Evolutionary conservation across 208 protist species (phyloP).

Genomic region (Phytomonas francai): DNA sequence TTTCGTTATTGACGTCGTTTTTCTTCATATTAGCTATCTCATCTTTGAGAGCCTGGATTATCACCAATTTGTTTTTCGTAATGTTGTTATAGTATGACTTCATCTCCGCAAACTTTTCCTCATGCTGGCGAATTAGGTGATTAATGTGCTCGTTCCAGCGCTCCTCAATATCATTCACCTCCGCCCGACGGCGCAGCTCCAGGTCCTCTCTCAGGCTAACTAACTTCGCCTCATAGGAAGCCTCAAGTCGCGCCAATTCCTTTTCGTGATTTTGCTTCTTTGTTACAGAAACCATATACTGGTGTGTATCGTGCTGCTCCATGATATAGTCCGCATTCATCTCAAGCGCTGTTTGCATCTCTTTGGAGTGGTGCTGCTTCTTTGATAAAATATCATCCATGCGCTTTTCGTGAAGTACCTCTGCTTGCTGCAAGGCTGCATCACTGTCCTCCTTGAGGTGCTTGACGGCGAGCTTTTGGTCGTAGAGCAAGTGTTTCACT

Average conservation of each 20-base stretch:
- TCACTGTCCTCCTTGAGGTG: conserved; percentile 87
- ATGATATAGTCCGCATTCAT: conserved; percentile 74
- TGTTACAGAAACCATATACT: conserved; percentile 82
- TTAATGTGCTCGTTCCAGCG: conserved; percentile 95
- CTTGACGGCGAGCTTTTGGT: conserved; percentile 90
- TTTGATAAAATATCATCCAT: conserved; percentile 71
- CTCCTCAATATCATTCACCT: conserved; percentile 95
- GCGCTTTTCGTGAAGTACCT: conserved; percentile 66
- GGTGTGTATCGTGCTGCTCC: conserved; percentile 79
- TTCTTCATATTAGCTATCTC: conserved; percentile 94
- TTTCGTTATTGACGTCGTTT: conserved; percentile 93
- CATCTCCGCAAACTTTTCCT: conserved; percentile 94
- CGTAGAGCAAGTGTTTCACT: conserved; percentile 93
- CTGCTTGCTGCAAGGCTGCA: conserved; percentile 69
- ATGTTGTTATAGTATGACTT: conserved; percentile 98
- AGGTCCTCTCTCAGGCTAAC: conserved; percentile 81
- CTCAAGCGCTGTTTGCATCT: conserved; percentile 54
- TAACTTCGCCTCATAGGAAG: conserved; percentile 89
- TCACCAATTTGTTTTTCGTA: conserved; percentile 96
- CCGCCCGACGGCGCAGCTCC: conserved; percentile 88
- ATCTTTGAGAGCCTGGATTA: conserved; percentile 96
- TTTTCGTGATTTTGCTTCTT: conserved; percentile 86
- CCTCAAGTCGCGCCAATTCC: conserved; percentile 73
- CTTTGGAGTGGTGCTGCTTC: conserved; percentile 37
- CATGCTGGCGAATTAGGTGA: conserved; percentile 93